Conservation (phyloP, 495 filamentous ascomycete genomes). For the Pseudomonodictys pantanalensis region DNA sequence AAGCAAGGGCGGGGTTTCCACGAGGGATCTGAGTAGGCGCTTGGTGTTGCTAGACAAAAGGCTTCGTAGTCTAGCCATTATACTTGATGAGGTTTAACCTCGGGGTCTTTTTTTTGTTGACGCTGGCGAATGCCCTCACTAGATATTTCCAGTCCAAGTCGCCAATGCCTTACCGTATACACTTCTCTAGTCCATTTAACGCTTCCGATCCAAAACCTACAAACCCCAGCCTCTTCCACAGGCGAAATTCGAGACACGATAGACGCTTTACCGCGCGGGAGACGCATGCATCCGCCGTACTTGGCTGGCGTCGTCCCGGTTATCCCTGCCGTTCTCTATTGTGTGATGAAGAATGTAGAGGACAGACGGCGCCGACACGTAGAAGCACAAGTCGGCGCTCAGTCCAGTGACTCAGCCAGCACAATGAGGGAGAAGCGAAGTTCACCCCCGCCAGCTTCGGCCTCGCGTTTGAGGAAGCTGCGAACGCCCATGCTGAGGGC, state of each 20-base stretch:
- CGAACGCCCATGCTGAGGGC: constrained; percentile 62
- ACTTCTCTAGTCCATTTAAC: no score
- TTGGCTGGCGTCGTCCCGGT: background rate
- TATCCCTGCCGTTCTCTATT: background rate
- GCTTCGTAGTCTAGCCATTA: no score
- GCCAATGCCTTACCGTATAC: no score
- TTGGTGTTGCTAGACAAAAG: no score
- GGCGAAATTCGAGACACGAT: constrained; percentile 4
- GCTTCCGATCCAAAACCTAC: no score
- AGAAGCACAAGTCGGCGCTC: no score
- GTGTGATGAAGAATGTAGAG: background rate
- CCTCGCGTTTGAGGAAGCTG: constrained; percentile 54
- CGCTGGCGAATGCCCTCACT: background rate
- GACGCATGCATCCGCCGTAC: constrained; percentile 10
- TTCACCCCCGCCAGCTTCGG: constrained; percentile 47
- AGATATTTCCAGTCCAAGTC: no score
- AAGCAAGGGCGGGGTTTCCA: background rate
- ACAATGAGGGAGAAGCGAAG: constrained; percentile 58
- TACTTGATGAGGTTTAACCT: background rate
- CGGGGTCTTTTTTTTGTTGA: background rate
- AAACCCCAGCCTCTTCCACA: background rate
- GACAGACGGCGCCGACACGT: no score
- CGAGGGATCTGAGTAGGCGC: constrained; percentile 13
- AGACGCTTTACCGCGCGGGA: constrained; percentile 6
- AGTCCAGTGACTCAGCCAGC: constrained; percentile 45